phyloP scores from a whole-genome alignment of 768 basidiomycete genomes.

The Clitopilus passeckerianus region DNA sequence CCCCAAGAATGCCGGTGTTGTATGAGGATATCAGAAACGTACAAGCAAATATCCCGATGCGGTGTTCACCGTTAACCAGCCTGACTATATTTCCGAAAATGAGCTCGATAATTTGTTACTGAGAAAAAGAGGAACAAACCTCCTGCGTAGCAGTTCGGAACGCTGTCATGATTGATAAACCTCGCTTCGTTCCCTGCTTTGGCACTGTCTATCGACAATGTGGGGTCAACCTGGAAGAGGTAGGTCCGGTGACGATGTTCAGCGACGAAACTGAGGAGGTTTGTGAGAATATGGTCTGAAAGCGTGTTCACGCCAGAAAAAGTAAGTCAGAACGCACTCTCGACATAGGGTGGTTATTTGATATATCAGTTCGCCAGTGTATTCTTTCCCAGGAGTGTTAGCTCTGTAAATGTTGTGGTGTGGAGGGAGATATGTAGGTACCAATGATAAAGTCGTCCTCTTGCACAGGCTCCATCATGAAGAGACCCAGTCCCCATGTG shows the following conservation, averaged over 20 bases:
- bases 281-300: too few relatives aligned
- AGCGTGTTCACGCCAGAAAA: too few relatives aligned
- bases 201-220: conserved; percentile 47
- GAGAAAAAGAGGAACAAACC: conserved; percentile 25
- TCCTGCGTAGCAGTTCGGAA: conserved; percentile 40
- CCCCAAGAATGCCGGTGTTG: too few relatives aligned
- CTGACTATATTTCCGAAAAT: conserved; percentile 28
- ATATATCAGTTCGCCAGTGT: conserved; percentile 57
- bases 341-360: conserved; percentile 44
- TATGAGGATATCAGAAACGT: conserved; percentile 14
- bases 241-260: conserved; percentile 54
- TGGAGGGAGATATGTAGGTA: conserved; percentile 16
- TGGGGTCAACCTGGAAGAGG: conserved; percentile 48
- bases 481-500: conserved; percentile 51
- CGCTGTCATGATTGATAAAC: conserved; percentile 57
- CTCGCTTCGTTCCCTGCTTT: conserved; percentile 58
- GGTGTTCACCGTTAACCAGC: conserved; percentile 61
- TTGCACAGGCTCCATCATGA: conserved; percentile 37
- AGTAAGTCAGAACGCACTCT: conserved; percentile 32
- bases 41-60: conserved; percentile 62
- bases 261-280: conserved; percentile 40
- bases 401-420: not conserved
- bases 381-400: conserved; percentile 37
- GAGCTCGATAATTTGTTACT: not conserved
- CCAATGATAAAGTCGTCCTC: conserved; percentile 47